A percentile compares a stretch with the other conserved stretches of the same genome.
phyloP scores from a whole-genome alignment of 768 basidiomycete genomes.

The Mycena galericulata region DNA sequence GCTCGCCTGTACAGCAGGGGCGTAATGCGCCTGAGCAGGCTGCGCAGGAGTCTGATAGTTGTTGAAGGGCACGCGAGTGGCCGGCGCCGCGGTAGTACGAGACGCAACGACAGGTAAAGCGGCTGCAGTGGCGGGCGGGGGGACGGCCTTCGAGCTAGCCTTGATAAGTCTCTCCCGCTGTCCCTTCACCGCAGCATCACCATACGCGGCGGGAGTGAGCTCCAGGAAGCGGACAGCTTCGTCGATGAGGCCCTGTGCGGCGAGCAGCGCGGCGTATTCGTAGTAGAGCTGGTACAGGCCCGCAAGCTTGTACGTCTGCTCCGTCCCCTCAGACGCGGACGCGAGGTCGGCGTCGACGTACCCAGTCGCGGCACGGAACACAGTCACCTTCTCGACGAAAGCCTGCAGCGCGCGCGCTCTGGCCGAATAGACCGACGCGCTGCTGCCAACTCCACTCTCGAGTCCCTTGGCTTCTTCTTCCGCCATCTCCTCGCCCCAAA shows the following conservation, averaged over 20 bases:
- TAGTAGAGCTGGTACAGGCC: conserved; percentile 92
- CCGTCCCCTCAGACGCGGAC: conserved; percentile 50
- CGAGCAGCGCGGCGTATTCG: conserved; percentile 94
- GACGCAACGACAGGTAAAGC: conserved; percentile 26
- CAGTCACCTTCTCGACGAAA: conserved; percentile 96
- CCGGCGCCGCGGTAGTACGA: conserved; percentile 21
- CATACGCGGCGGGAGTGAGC: conserved; percentile 83
- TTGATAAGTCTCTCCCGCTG: conserved; percentile 54
- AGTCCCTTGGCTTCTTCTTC: conserved; percentile 80
- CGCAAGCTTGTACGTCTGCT: conserved; percentile 84
- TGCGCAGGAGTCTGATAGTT: conserved; percentile 17
- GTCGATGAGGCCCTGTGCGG: conserved; percentile 88
- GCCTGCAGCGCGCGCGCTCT: conserved; percentile 91
- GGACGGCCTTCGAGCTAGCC: conserved; percentile 40
- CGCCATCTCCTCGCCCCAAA: conserved; percentile 91
- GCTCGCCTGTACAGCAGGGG: conserved; percentile 6
- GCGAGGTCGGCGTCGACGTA: conserved; percentile 82
- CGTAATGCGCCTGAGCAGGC: conserved; percentile 30
- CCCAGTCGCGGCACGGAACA: conserved; percentile 89
- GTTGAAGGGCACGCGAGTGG: conserved; percentile 11
- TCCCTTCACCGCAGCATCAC: conserved; percentile 51
- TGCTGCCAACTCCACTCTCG: conserved; percentile 51
- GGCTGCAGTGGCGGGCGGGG: conserved; percentile 22
- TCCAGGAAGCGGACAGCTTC: conserved; percentile 85
- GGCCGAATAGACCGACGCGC: conserved; percentile 72